Percentiles rank a stretch among this genome's conserved stretches.
Conservation (phyloP, 192 early-diverging fungal genomes). For the Linnemannia exigua region DNA sequence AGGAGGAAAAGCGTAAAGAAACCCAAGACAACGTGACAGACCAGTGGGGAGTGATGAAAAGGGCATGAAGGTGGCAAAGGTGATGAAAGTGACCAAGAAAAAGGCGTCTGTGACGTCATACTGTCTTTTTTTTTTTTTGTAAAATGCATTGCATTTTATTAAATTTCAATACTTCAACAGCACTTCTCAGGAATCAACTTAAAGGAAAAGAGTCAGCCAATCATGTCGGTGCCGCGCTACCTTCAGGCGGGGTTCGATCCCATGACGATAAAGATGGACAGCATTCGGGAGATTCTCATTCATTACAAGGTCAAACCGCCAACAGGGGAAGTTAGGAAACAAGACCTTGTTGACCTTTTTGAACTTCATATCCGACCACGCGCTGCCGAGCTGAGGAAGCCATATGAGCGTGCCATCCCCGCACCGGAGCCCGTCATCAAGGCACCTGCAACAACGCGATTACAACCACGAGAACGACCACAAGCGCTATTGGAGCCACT, state of each 20-base stretch:
- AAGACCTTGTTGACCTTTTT: constrained; percentile 36
- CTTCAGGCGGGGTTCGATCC: constrained; percentile 42
- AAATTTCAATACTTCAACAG: background rate
- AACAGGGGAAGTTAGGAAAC: constrained; percentile 32
- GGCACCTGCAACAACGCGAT: background rate
- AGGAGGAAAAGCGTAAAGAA: no score
- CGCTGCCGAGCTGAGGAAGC: constrained; percentile 7
- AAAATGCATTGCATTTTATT: no score
- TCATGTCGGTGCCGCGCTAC: constrained; percentile 26
- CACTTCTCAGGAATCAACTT: background rate
- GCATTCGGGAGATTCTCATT: constrained; percentile 39
- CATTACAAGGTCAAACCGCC: constrained; percentile 33
- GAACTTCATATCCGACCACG: constrained; percentile 37
- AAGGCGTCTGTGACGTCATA: no score
- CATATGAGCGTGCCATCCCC: background rate
- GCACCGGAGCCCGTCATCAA: background rate
- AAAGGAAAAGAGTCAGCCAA: background rate
- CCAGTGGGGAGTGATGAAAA: no score
- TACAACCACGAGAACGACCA: background rate
- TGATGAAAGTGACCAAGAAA: no score
- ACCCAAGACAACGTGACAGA: no score
- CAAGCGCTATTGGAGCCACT: background rate
- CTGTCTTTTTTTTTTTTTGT: no score
- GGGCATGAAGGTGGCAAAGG: no score
- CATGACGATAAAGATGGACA: constrained; percentile 34